Conservation (phyloP, 768 basidiomycete genomes). For the Boletales sp. region DNA sequence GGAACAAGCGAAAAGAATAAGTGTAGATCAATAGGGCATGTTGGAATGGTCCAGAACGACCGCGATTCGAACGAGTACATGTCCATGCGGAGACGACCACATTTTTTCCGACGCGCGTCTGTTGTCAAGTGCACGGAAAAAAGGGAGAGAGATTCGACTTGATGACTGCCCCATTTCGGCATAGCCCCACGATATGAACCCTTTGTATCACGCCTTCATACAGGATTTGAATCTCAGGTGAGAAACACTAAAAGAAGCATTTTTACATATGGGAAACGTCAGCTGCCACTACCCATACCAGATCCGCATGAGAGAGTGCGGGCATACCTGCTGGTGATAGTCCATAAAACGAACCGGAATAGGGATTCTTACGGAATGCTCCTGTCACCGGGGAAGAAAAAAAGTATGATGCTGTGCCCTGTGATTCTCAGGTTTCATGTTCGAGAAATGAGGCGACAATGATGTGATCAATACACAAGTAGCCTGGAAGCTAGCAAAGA, state of each 20-base stretch:
- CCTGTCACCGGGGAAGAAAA: conserved; percentile 17
- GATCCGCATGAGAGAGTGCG: neutral
- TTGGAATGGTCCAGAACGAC: neutral
- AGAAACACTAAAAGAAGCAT: conserved; percentile 3
- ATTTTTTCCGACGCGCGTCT: neutral
- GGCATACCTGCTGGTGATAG: neutral
- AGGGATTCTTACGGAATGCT: conserved; percentile 17
- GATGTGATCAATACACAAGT: neutral
- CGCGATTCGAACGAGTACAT: conserved; percentile 1
- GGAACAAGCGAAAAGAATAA: neutral
- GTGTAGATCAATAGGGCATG: neutral
- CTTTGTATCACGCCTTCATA: conserved; percentile 6
- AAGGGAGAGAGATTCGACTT: neutral
- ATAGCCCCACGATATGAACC: conserved; percentile 3
- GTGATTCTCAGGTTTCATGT: conserved; percentile 4
- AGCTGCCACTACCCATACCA: conserved; percentile 6
- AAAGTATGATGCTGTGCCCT: conserved; percentile 22
- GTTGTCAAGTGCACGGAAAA: neutral
- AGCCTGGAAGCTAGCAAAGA: too few species aligned
- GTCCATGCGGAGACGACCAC: neutral
- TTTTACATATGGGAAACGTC: conserved; percentile 9
- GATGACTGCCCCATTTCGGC: conserved; percentile 7
- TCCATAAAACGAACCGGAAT: conserved; percentile 2
- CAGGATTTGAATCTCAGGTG: conserved; percentile 11
- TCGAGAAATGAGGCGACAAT: conserved; percentile 1